Evolutionary conservation across 192 early-diverging fungal species (phyloP), one percentile per base, ranked within the genome.

Genomic region (Coemansia sp.): DNA sequence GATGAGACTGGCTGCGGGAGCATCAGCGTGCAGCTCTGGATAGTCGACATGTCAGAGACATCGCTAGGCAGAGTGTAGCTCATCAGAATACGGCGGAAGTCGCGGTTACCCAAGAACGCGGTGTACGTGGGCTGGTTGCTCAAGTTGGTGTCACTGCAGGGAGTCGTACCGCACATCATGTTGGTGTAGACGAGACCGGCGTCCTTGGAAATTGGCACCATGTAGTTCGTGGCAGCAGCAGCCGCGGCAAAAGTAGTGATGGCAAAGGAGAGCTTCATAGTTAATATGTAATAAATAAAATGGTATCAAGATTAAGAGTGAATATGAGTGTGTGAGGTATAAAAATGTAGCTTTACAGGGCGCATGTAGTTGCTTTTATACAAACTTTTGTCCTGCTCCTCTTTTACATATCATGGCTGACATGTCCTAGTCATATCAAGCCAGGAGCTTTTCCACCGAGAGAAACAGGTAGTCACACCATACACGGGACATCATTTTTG

Each of bases 11-110:
- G 63, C 14, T 63, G 39, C 5, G 74, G 74, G 10, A 75, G 62
- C 67, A 61, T 52, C 17, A 75, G 53, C 8, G 39, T 46, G 60
- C 74, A 75, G 58, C 68, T 70, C 63, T 62, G 37, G 37, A 75
- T 75, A 2, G 50, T 37, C 0, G 38, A 38, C 23, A 33, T 13
- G 52, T 75, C 63, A 3, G 62, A 50, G 16, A 60, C 19, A 5
- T 53, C 57, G 6, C 47, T 46, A n/a, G 74, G 68, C 42, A 70
- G 10, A 16, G 64, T 30, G 64, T 73, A 78, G 52, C 76, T 58
- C 76, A 78, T 73, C 28, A 78, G 67, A 14, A 78, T 73, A 14
- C 70, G 71, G 23, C 71, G 52, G 23, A 67, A 65, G 39, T 78
- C 71, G 7, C 62, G 52, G 68, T 78, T 78, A 14, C 76, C 76